Percentiles rank a stretch among this genome's conserved stretches.
Conservation (phyloP, 1,284 basidiomycete genomes). For the Somion occarium region DNA sequence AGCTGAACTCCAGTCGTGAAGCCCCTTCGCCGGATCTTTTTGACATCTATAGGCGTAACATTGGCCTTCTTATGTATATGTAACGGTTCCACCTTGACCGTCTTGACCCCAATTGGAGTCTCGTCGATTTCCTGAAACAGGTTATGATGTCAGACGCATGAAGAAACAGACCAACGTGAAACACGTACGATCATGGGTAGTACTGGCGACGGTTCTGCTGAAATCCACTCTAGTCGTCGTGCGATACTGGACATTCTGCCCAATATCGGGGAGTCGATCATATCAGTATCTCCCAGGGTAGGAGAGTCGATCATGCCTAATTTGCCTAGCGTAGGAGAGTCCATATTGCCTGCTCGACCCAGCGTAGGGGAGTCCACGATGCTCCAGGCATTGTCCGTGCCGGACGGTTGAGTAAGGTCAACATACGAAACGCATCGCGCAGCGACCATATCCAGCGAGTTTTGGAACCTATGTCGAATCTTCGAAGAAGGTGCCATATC, state of each 20-base stretch:
- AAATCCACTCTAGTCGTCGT: not conserved
- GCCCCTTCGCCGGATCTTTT: conserved; percentile 27
- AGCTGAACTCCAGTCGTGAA: conserved; percentile 24
- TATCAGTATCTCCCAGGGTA: not conserved
- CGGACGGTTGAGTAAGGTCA: conserved; percentile 22
- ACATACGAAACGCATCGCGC: conserved; percentile 26
- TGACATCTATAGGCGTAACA: conserved; percentile 21
- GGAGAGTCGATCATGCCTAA: not conserved
- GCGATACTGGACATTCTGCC: conserved; percentile 12
- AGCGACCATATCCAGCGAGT: conserved; percentile 28
- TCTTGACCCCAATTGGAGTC: not conserved
- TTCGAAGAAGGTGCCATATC: conserved; percentile 19
- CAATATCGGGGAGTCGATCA: conserved; percentile 18
- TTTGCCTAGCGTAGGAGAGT: conserved; percentile 1
- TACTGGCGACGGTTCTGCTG: not conserved
- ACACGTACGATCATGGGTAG: conserved; percentile 1
- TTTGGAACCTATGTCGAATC: conserved; percentile 22
- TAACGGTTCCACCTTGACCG: conserved; percentile 11
- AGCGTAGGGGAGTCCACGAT: conserved; percentile 22
- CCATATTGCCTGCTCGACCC: conserved; percentile 11
- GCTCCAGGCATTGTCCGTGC: conserved; percentile 29
- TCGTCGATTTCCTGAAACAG: not conserved
- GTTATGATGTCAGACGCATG: not conserved
- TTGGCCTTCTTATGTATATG: conserved; percentile 7
- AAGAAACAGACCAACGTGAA: not conserved